phyloP scores from a whole-genome alignment of 1,139 yeast species.

The Pichia sp. region DNA sequence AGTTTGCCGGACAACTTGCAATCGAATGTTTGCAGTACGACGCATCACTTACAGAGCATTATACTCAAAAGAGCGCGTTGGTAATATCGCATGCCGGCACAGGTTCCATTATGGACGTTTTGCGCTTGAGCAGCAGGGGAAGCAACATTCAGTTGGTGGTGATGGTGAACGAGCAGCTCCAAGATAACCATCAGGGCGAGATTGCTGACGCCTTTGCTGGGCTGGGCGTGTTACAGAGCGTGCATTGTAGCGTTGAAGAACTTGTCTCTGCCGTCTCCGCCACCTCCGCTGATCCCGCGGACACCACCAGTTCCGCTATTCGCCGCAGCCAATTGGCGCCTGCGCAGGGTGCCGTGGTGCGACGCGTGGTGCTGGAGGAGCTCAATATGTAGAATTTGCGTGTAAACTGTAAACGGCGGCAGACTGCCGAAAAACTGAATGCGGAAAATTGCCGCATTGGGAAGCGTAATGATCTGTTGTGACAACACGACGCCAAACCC shows the following conservation, averaged over 20 bases:
- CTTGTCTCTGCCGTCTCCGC: too few relatives aligned
- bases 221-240: slow-evolving; percentile 28
- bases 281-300: background rate
- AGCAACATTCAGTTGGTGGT: slow-evolving; percentile 39
- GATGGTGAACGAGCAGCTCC: slow-evolving; percentile 58
- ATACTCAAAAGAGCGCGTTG: slow-evolving; percentile 24
- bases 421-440: too few relatives aligned
- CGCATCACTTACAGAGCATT: slow-evolving; percentile 31
- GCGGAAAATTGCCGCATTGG: too few relatives aligned
- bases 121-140: slow-evolving; percentile 43
- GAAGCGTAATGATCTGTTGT: too few relatives aligned
- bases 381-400: too few relatives aligned
- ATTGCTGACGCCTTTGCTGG: slow-evolving; percentile 54
- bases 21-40: slow-evolving; percentile 46
- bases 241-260: slow-evolving; percentile 12
- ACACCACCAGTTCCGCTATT: too few relatives aligned
- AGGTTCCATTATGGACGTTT: slow-evolving; percentile 79
- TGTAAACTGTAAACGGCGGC: too few relatives aligned
- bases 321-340: too few relatives aligned
- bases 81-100: slow-evolving; percentile 92
- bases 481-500: too few relatives aligned
- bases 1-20: too few relatives aligned
- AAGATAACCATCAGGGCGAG: slow-evolving; percentile 86
- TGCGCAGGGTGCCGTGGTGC: too few relatives aligned
- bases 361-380: too few relatives aligned